Conservation (phyloP, 2,329 filamentous ascomycete genomes). For the Pezicula radicicola region DNA sequence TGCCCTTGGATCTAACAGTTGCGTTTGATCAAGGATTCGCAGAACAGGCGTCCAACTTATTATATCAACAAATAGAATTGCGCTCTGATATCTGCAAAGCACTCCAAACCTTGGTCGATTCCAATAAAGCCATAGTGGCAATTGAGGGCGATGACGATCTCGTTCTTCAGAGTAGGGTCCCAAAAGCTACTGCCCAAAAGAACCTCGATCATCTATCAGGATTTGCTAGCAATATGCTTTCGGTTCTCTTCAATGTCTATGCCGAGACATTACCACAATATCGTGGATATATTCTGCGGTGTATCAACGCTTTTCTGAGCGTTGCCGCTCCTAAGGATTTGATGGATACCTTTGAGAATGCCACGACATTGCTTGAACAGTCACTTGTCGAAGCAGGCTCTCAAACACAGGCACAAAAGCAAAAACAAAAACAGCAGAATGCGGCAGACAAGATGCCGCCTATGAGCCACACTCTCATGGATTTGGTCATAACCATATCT, state of each 20-base stretch:
- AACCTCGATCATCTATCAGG: slow-evolving; percentile 79
- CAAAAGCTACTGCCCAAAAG: slow-evolving; percentile 69
- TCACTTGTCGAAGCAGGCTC: slow-evolving; percentile 59
- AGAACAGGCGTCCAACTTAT: slow-evolving; percentile 83
- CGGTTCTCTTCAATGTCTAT: slow-evolving; percentile 98
- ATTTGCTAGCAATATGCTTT: slow-evolving; percentile 85
- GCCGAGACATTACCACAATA: slow-evolving; percentile 93
- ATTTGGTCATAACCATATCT: slow-evolving; percentile 93
- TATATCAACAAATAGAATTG: slow-evolving; percentile 89
- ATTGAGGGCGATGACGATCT: slow-evolving; percentile 66
- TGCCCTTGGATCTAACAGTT: slow-evolving; percentile 74
- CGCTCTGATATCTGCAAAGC: slow-evolving; percentile 84
- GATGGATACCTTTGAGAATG: slow-evolving; percentile 82
- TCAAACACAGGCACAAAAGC: slow-evolving; percentile 61
- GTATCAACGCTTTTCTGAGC: slow-evolving; percentile 92
- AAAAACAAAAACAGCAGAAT: slow-evolving; percentile 57
- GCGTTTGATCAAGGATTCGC: slow-evolving; percentile 87
- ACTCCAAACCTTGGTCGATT: slow-evolving; percentile 84
- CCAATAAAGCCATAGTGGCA: slow-evolving; percentile 76
- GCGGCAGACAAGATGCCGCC: slow-evolving; percentile 75
- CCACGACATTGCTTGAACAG: slow-evolving; percentile 77
- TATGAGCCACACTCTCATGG: slow-evolving; percentile 92
- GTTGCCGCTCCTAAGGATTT: slow-evolving; percentile 77
- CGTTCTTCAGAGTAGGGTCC: slow-evolving; percentile 73
- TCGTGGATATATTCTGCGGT: slow-evolving; percentile 85